A percentile compares a stretch with the other conserved stretches of the same genome.
Evolutionary conservation across 2,329 filamentous ascomycete genomes (phyloP).

Genomic region (Coniochaeta hoffmannii): DNA sequence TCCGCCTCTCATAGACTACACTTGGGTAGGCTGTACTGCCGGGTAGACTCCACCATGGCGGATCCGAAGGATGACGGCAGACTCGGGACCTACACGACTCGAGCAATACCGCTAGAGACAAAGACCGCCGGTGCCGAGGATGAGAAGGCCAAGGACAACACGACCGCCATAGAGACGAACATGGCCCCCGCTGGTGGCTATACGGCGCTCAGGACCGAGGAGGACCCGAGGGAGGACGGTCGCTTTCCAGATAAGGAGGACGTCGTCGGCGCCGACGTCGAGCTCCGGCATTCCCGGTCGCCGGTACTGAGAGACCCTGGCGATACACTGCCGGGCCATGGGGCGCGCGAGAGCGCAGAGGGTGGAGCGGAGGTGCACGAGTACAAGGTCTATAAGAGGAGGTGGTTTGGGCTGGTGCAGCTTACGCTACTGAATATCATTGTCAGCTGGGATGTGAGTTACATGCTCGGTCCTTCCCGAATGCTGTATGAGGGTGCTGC

Average conservation of each 20-base stretch:
- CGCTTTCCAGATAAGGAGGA: neutral
- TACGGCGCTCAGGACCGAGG: neutral
- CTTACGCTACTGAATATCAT: slow-evolving; percentile 85
- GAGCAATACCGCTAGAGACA: neutral
- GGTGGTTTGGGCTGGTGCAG: slow-evolving; percentile 83
- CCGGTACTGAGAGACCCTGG: neutral
- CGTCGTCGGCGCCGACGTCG: neutral
- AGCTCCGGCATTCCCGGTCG: neutral
- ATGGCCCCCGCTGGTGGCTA: neutral
- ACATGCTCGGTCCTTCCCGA: neutral
- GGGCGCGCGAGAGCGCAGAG: slow-evolving; percentile 5
- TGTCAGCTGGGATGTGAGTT: slow-evolving; percentile 91
- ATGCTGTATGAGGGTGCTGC: neutral
- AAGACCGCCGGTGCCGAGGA: neutral
- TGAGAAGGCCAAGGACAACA: neutral
- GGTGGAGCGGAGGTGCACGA: slow-evolving; percentile 6
- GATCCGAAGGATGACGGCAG: neutral
- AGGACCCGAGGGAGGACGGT: neutral
- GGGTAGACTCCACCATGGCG: slow-evolving; percentile 1
- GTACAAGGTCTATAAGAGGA: slow-evolving; percentile 60
- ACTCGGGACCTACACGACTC: neutral
- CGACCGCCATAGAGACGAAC: neutral
- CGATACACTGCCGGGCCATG: neutral
- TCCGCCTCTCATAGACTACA: neutral
- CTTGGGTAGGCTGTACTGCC: neutral